Evolutionary conservation across 345 rosid species (phyloP), one percentile per base, ranked within the genome.

Genomic region (Brassica incana): DNA sequence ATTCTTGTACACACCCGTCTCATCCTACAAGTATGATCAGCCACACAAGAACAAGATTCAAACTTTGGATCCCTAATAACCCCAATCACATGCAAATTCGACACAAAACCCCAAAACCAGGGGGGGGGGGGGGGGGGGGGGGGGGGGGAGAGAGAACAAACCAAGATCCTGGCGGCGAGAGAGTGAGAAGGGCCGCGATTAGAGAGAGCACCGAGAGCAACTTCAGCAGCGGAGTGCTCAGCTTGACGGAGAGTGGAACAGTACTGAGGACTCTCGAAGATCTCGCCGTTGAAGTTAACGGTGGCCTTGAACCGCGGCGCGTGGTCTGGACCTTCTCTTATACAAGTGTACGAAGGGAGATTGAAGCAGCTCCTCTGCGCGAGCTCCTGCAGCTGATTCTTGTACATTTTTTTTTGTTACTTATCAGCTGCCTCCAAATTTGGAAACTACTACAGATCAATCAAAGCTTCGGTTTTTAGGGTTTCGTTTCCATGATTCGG

Each of bases 291-390:
- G 62, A 95, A 95, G 86, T 90, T 95, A 69, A 95, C 99, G 15
- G 94, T 87, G 48, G 99, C 94, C 81, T 95, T 95, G 86, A 95
- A 95, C 60, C 98, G 78, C 2, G 99, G 99, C 78, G 99, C 98
- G 91, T 95, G 99, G 91, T 95, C 99, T 2, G 99, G 99, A 60
- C 99, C 99, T 87, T 95, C 99, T 83, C 99, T 81, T 63, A 95
- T 80, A 85, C 97, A 90, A 4, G 93, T 89, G 77, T 95, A 95
- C n/a, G 97, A 90, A 5, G 99, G 99, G 5, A 95, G 92, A 77
- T 83, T 85, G 84, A 95, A 95, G 89, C 99, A 95, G 97, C 99
- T 95, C 88, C 99, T 88, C 90, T 95, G 99, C 80, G 99, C 99
- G 85, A 95, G 93, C 98, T 95, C 99, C 76, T 95, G 99, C 20